A percentile compares a stretch with the other conserved stretches of the same genome.
Evolutionary conservation across 2,329 filamentous ascomycete species (phyloP).

Genomic region (Nothopassalora personata): DNA sequence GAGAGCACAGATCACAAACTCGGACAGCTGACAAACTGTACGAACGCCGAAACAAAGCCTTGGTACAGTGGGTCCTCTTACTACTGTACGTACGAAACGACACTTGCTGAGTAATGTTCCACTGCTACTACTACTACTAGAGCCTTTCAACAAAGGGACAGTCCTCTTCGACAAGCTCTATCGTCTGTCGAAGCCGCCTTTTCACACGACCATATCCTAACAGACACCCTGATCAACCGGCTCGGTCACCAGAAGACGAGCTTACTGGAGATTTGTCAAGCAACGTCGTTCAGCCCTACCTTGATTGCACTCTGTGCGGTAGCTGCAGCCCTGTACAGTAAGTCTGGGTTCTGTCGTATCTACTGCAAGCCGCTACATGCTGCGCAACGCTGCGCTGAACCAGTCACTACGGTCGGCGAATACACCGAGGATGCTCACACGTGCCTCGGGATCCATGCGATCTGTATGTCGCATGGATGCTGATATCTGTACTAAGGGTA

Average conservation of each 20-base stretch:
- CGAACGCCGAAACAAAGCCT: slow-evolving; percentile 2
- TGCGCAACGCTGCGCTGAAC: neutral
- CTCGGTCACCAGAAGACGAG: neutral
- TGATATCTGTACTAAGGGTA: slow-evolving; percentile 10
- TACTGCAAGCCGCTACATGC: neutral
- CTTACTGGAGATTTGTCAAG: neutral
- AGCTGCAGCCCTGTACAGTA: neutral
- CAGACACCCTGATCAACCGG: too few species aligned
- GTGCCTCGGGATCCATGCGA: neutral
- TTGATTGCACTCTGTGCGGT: neutral
- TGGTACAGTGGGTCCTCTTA: neutral
- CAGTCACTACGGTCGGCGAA: neutral
- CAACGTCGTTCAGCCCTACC: neutral
- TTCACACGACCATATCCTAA: too few species aligned
- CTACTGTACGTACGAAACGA: neutral
- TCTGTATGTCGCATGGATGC: neutral
- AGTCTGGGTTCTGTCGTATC: neutral
- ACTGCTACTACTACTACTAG: neutral
- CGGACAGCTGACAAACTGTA: slow-evolving; percentile 2
- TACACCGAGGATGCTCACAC: neutral
- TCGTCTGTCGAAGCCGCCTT: too few species aligned
- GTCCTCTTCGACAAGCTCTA: too few species aligned
- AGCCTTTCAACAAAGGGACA: too few species aligned
- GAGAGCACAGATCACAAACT: neutral
- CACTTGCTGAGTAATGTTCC: neutral